A percentile compares a stretch with the other conserved stretches of the same genome.
Conservation (phyloP, 768 basidiomycete species). For the Russula sp. region DNA sequence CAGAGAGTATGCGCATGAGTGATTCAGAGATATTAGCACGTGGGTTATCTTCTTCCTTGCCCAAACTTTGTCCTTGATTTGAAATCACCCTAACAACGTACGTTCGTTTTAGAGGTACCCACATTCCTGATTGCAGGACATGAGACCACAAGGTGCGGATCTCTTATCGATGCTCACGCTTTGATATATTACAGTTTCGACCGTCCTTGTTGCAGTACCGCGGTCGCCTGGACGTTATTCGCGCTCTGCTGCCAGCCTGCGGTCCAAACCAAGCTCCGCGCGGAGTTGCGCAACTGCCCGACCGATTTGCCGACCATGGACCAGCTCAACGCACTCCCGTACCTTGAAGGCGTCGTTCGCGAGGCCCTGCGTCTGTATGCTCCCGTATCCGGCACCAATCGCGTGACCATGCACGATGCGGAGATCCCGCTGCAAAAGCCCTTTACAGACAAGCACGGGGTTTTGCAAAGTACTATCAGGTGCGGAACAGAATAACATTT, state of each 20-base stretch:
- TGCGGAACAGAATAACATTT: conserved; percentile 6
- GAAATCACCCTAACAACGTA: not conserved
- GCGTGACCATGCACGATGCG: conserved; percentile 25
- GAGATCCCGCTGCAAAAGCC: conserved; percentile 27
- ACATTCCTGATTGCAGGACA: conserved; percentile 30
- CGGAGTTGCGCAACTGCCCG: conserved; percentile 26
- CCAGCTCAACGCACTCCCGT: conserved; percentile 27
- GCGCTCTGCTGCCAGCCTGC: conserved; percentile 27
- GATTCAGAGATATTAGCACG: conserved; percentile 29
- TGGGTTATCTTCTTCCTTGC: not conserved
- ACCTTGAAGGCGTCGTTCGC: conserved; percentile 30
- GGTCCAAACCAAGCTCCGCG: conserved; percentile 30
- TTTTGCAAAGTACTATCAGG: conserved; percentile 4
- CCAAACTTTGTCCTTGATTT: not conserved
- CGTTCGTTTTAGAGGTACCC: conserved; percentile 25
- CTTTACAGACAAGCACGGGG: conserved; percentile 19
- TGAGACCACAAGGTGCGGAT: conserved; percentile 22
- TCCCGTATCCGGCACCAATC: conserved; percentile 23
- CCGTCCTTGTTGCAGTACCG: conserved; percentile 17
- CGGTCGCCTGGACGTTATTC: conserved; percentile 32
- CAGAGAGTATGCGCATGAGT: conserved; percentile 24
- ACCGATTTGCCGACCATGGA: conserved; percentile 26
- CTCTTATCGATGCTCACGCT: no score
- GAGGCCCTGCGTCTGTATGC: conserved; percentile 27
- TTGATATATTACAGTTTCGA: not conserved